A percentile compares a stretch with the other conserved stretches of the same genome.
These are phyloP conservation scores for Candida qinlingensis DNA, from an alignment of 805 yeast genomes.

Conservation along the genomic window DNA sequence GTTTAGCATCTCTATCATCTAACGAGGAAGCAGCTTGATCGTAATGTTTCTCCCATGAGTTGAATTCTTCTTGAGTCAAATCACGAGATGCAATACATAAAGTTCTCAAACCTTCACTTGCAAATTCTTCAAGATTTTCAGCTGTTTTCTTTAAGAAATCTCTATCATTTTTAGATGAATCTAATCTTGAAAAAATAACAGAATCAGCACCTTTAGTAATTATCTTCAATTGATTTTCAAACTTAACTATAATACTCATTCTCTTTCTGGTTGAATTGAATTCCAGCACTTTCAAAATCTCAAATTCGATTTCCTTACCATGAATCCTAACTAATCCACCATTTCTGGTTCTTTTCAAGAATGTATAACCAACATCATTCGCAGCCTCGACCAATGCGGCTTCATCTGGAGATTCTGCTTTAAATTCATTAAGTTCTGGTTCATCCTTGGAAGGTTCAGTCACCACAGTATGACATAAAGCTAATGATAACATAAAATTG, in stretches of 20 bases:
- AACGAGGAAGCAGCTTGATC: slow-evolving; percentile 60
- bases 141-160: slow-evolving; percentile 58
- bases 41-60: slow-evolving; percentile 57
- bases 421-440: slow-evolving; percentile 49
- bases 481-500: slow-evolving; percentile 69
- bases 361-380: slow-evolving; percentile 67
- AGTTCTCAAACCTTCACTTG: slow-evolving; percentile 79
- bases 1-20: slow-evolving; percentile 61
- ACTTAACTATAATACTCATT: slow-evolving; percentile 74
- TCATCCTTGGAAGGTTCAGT: slow-evolving; percentile 61
- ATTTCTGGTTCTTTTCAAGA: slow-evolving; percentile 59
- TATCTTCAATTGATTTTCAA: slow-evolving; percentile 53
- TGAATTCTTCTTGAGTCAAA: slow-evolving; percentile 53
- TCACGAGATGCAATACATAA: slow-evolving; percentile 71
- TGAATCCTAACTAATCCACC: slow-evolving; percentile 64
- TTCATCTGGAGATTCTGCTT: slow-evolving; percentile 87
- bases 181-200: slow-evolving; percentile 61
- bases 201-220: slow-evolving; percentile 86
- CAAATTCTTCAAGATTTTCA: slow-evolving; percentile 66
- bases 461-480: slow-evolving; percentile 73
- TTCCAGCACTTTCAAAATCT: slow-evolving; percentile 61
- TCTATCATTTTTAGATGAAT: slow-evolving; percentile 37
- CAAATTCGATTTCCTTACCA: slow-evolving; percentile 65
- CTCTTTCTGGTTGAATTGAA: slow-evolving; percentile 82
- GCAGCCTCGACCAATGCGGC: slow-evolving; percentile 82